Percentiles rank a stretch among this genome's conserved stretches.
phyloP scores from a whole-genome alignment of 2,329 filamentous ascomycete genomes.

The Colletotrichum theobromicola region DNA sequence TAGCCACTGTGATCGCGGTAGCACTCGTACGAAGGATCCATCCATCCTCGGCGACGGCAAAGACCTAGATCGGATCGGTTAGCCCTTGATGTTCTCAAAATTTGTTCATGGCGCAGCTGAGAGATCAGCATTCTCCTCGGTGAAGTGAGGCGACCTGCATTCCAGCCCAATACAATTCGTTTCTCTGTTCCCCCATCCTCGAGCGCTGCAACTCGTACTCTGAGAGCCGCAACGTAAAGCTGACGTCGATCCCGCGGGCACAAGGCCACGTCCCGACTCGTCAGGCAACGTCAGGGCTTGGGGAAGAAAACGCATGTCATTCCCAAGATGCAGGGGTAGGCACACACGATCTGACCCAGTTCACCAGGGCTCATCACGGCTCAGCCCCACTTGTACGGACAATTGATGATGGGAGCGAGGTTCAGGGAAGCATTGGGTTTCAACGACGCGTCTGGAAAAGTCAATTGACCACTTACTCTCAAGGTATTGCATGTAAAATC shows the following conservation, averaged over 20 bases:
- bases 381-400: slow-evolving; percentile 19
- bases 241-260: not conserved
- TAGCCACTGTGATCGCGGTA: slow-evolving; percentile 78
- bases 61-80: slow-evolving; percentile 68
- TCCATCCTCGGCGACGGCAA: slow-evolving; percentile 93
- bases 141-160: slow-evolving; percentile 36
- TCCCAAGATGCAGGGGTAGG: slow-evolving; percentile 33
- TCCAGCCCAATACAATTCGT: slow-evolving; percentile 33
- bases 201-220: not conserved
- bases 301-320: slow-evolving; percentile 22
- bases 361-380: not conserved
- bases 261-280: not conserved
- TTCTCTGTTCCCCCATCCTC: not conserved
- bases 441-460: slow-evolving; percentile 1
- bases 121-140: not conserved
- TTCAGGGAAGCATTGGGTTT: slow-evolving; percentile 20
- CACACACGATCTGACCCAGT: slow-evolving; percentile 25
- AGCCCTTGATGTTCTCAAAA: slow-evolving; percentile 28
- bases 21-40: slow-evolving; percentile 86
- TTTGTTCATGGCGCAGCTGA: slow-evolving; percentile 9
- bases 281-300: slow-evolving; percentile 2
- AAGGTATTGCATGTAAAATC: slow-evolving; percentile 76
- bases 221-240: slow-evolving; percentile 6
- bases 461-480: slow-evolving; percentile 67
- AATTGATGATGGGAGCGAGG: slow-evolving; percentile 4